A percentile compares a stretch with the other conserved stretches of the same genome.
Conservation (phyloP, 306 rosid species). For the Cucumis cinereus region DNA sequence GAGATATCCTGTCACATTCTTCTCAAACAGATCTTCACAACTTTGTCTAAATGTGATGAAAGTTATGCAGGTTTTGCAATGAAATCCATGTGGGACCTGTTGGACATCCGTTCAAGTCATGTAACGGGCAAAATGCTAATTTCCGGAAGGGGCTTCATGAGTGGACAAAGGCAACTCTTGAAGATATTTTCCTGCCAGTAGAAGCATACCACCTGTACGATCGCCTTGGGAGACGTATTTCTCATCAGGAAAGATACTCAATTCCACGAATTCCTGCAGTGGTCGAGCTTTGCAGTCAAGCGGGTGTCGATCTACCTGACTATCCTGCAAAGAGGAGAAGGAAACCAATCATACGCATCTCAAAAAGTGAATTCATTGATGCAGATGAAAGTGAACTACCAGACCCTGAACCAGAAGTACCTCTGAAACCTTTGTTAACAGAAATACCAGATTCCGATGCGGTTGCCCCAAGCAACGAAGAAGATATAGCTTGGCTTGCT, state of each 20-base stretch:
- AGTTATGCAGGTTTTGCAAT: conserved; percentile 63
- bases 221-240: conserved; percentile 64
- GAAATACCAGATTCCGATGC: conserved; percentile 56
- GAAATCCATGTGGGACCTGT: conserved; percentile 88
- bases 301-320: conserved; percentile 68
- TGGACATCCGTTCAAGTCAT: conserved; percentile 93
- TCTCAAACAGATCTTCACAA: not conserved
- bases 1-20: not conserved
- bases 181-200: conserved; percentile 61
- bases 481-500: conserved; percentile 36
- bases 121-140: conserved; percentile 50
- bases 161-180: conserved; percentile 59
- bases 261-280: conserved; percentile 81
- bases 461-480: conserved; percentile 33
- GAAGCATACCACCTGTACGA: conserved; percentile 82
- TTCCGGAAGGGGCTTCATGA: conserved; percentile 65
- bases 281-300: conserved; percentile 89
- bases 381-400: conserved; percentile 94
- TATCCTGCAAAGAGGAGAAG: conserved; percentile 79
- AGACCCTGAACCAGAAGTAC: conserved; percentile 33
- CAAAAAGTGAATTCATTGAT: conserved; percentile 65
- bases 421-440: conserved; percentile 28
- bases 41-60: not conserved
- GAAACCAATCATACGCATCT: conserved; percentile 69
- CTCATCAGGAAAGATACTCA: conserved; percentile 63